Percentiles rank a stretch among this genome's conserved stretches.
These are phyloP conservation scores for Dicorynia guianensis DNA, from an alignment of 306 rosid species.

Conservation along the genomic window DNA sequence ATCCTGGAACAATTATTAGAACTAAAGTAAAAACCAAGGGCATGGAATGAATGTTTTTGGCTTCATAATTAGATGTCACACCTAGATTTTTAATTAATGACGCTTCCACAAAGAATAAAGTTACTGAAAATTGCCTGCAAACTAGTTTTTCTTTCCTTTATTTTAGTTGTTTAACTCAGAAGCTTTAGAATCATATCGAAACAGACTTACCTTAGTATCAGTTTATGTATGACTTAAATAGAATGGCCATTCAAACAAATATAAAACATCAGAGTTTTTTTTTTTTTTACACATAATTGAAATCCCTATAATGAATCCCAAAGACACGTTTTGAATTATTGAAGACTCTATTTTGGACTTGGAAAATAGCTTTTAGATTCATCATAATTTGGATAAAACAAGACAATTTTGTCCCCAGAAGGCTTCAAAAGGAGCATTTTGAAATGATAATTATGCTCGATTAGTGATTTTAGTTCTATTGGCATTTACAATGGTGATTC, in stretches of 20 bases:
- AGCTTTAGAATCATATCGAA: too few species aligned
- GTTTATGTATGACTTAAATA: neutral
- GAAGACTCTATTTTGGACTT: neutral
- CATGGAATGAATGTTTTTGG: too few species aligned
- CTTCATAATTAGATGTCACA: too few species aligned
- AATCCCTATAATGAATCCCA: neutral
- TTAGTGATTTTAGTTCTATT: neutral
- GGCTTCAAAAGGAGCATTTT: neutral
- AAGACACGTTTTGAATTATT: neutral
- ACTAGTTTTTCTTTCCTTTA: too few species aligned
- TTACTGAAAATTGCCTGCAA: too few species aligned
- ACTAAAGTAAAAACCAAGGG: too few species aligned
- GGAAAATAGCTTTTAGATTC: neutral
- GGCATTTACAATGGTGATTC: neutral
- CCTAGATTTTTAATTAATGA: too few species aligned
- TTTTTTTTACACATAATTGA: too few species aligned
- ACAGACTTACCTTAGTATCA: neutral
- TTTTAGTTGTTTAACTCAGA: too few species aligned
- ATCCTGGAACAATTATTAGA: too few species aligned
- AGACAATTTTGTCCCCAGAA: neutral
- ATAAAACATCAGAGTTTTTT: neutral
- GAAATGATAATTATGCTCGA: neutral
- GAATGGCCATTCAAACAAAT: too few species aligned
- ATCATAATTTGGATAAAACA: neutral
- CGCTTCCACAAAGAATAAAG: too few species aligned